Evolutionary conservation across 2,329 filamentous ascomycete species (phyloP).

Genomic region (Ophiostoma sp.): DNA sequence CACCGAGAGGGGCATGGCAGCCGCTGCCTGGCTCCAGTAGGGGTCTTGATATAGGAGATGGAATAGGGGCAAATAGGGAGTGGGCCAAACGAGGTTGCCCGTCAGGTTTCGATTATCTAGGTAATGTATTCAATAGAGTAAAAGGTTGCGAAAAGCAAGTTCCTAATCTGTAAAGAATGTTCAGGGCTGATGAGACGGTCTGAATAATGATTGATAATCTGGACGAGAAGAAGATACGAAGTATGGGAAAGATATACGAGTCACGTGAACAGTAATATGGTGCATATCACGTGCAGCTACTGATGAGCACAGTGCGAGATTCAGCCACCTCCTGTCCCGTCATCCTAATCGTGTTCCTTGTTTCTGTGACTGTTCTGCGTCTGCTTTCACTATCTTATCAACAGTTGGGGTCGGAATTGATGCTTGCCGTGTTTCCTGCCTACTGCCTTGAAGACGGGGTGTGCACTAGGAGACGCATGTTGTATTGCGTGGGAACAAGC

Average conservation of each 20-base stretch:
- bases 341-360: background rate
- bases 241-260: background rate
- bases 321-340: slow-evolving; percentile 5
- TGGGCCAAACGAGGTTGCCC: background rate
- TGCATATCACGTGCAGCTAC: background rate
- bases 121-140: background rate
- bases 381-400: background rate
- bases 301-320: background rate
- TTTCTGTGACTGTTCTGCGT: no score
- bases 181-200: background rate
- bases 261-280: background rate
- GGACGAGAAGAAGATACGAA: background rate
- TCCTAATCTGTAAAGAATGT: no score
- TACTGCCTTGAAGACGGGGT: no score
- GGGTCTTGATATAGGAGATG: slow-evolving; percentile 1
- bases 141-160: no score
- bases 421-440: no score
- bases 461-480: background rate
- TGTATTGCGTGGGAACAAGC: background rate
- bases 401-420: no score
- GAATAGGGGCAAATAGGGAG: slow-evolving; percentile 8
- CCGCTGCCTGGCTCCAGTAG: background rate
- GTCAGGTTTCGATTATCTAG: background rate
- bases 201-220: background rate
- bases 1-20: background rate